Evolutionary conservation across 192 early-diverging fungal species (phyloP).

Genomic region (Rhizophagus clarus): DNA sequence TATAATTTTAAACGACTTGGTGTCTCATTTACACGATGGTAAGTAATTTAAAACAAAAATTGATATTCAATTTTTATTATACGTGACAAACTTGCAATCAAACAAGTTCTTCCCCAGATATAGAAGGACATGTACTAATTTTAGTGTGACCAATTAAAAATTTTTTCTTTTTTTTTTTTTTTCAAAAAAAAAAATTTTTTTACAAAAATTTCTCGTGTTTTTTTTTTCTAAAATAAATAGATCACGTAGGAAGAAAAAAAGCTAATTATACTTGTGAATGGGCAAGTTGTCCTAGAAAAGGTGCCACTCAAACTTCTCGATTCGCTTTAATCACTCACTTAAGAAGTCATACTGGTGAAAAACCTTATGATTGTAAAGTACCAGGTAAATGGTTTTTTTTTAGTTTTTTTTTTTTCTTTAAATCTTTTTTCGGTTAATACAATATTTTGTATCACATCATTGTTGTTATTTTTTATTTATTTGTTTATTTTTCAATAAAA

Average conservation of each 20-base stretch:
- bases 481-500: too few species aligned
- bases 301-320: conserved; percentile 52
- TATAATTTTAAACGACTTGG: conserved; percentile 11
- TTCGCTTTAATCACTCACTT: conserved; percentile 64
- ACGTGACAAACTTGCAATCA: neutral
- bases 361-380: conserved; percentile 57
- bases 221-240: conserved; percentile 9
- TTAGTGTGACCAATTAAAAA: conserved; percentile 2
- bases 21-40: conserved; percentile 26
- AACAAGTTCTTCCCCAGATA: neutral
- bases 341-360: conserved; percentile 62
- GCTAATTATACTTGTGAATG: conserved; percentile 59
- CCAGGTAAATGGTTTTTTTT: conserved; percentile 26
- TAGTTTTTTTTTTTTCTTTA: neutral
- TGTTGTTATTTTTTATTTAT: neutral
- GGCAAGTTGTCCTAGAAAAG: conserved; percentile 53
- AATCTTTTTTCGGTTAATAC: neutral
- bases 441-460: too few species aligned
- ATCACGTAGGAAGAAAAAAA: conserved; percentile 61
- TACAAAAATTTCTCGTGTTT: conserved; percentile 10
- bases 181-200: neutral
- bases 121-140: conserved; percentile 4
- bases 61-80: neutral
- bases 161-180: neutral
- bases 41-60: too few species aligned